Conservation (phyloP, 2,329 filamentous ascomycete species). For the Epichloe uncinata region DNA sequence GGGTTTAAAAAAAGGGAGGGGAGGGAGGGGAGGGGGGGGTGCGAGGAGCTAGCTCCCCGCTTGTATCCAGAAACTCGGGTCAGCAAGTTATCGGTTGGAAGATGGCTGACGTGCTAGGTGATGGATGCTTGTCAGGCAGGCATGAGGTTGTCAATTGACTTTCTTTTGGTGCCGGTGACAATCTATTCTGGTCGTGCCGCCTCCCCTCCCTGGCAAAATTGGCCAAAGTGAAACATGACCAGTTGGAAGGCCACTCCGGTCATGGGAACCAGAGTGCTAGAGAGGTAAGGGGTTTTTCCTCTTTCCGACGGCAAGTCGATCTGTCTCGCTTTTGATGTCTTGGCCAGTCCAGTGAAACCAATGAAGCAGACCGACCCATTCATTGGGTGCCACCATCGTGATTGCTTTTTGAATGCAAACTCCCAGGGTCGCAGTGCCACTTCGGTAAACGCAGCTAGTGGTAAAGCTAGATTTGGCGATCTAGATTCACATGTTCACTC, state of each 20-base stretch:
- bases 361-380: too few species aligned
- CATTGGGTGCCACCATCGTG: too few species aligned
- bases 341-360: too few species aligned
- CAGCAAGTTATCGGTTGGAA: background rate
- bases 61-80: background rate
- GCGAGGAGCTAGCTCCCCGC: background rate
- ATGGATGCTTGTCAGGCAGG: background rate
- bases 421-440: too few species aligned
- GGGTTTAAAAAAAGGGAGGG: background rate
- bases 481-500: too few species aligned
- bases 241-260: background rate
- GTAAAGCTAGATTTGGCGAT: too few species aligned
- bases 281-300: too few species aligned
- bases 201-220: background rate
- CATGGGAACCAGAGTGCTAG: too few species aligned
- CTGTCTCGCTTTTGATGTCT: background rate
- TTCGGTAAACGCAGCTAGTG: too few species aligned
- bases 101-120: background rate
- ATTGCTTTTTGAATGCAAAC: too few species aligned
- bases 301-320: conserved; percentile 1
- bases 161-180: background rate
- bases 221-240: background rate
- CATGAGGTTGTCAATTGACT: background rate
- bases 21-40: too few species aligned
- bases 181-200: conserved; percentile 1